Evolutionary conservation across 176 grass and related monocot species (phyloP).

Genomic region (Saccharum spontaneum): DNA sequence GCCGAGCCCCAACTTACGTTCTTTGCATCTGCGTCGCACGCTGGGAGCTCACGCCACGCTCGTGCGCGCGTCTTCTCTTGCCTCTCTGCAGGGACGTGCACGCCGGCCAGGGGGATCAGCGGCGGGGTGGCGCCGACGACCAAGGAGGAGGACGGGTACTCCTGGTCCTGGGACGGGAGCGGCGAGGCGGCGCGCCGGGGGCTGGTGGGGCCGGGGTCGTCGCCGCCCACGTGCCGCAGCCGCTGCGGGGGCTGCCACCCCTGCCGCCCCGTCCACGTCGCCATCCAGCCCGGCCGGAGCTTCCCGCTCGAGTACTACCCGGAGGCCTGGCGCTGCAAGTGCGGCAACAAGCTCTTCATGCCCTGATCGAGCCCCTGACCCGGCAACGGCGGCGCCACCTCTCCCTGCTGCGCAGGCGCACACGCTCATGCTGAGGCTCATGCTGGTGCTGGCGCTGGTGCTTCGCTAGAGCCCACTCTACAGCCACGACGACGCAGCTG

Average conservation of each 20-base stretch:
- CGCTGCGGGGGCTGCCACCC: slow-evolving; percentile 68
- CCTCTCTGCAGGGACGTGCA: slow-evolving; percentile 29
- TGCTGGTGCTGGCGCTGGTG: background rate
- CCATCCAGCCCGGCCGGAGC: slow-evolving; percentile 66
- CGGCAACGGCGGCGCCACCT: background rate
- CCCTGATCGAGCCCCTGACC: slow-evolving; percentile 24
- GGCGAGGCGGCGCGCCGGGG: slow-evolving; percentile 25
- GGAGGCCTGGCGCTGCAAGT: slow-evolving; percentile 92
- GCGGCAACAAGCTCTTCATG: slow-evolving; percentile 83
- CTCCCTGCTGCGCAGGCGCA: background rate
- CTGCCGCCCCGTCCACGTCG: slow-evolving; percentile 67
- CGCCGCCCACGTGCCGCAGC: slow-evolving; percentile 73
- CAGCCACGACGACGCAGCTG: background rate
- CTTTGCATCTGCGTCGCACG: background rate
- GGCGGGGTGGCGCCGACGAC: background rate
- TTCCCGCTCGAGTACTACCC: slow-evolving; percentile 88
- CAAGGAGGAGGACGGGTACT: background rate
- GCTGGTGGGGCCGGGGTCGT: slow-evolving; percentile 71
- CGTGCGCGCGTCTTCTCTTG: background rate
- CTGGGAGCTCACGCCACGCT: background rate
- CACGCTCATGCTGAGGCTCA: background rate
- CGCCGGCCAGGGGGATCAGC: slow-evolving; percentile 6
- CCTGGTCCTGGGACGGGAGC: slow-evolving; percentile 38
- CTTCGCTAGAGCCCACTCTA: background rate
- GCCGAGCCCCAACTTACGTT: background rate